Base-by-base conservation (phyloP, 352 stramenopile genomes). In the Phytophthora idaei region DNA sequence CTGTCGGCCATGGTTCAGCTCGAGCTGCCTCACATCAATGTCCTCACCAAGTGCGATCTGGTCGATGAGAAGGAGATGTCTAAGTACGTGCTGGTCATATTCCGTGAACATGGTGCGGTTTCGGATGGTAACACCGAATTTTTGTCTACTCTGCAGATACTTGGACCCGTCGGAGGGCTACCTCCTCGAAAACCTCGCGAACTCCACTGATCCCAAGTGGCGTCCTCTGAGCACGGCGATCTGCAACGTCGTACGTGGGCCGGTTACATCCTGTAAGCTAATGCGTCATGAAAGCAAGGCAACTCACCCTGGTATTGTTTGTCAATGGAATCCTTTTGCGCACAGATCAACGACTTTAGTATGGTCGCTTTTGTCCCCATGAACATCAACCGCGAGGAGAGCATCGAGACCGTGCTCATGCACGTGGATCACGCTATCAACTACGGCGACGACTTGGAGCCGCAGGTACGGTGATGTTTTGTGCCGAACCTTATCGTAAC, bases 321-420 rank as follows among this genome's bases (percentile, higher is more conserved):
- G 21, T 57, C 17, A 51, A 21, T 60, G 37, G 29, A 25, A 21
- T 61, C 37, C 8, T 53, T 36, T 60, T 66, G 39, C 60, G 34
- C 27, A 32, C 32, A 95, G 88, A 93, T 95, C 61, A 94, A 93
- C 51, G 96, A 99, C 85, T 99, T 98, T 75, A 97, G 89, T 63
- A 98, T 99, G 94, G 96, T 99, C 17, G 91, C 90, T 9, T 99
- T 99, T 69, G 79, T 98, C n/a, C 95, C 97, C 2, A 92, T 99
- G 71, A 98, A 99, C 76, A 97, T 99, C 48, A 96, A 85, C 44
- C 90, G 98, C 56, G 97, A 99, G 74, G 95, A 99, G 52, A 98
- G 92, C 60, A 97, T 99, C 49, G 90, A 98, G 57, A 91, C 95
- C n/a, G 91, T 99, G 32, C 78, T 99, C 54, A 80, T 94, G 60